phyloP scores from a whole-genome alignment of 345 rosid genomes.

The Combretum micranthum region DNA sequence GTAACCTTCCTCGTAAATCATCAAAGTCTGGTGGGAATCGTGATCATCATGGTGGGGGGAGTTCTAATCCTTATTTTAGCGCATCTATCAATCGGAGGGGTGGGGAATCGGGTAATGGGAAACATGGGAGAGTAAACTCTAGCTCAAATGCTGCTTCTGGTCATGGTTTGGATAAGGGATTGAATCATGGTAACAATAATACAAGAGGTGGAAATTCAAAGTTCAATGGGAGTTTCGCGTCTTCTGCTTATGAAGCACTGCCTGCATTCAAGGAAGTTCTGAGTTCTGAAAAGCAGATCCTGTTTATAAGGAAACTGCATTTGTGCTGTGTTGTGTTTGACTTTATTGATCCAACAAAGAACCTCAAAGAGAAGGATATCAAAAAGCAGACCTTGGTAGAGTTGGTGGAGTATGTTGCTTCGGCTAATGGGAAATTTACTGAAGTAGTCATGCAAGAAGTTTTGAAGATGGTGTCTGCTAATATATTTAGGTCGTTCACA shows the following conservation, averaged over 20 bases:
- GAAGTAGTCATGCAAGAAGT: conserved; percentile 16
- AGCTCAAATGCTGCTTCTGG: conserved; percentile 3
- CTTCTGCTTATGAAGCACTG: conserved; percentile 19
- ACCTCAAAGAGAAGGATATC: conserved; percentile 18
- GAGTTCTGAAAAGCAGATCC: conserved; percentile 15
- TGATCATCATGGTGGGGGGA: conserved; percentile 10
- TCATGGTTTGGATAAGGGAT: conserved; percentile 9
- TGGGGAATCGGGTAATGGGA: conserved; percentile 4
- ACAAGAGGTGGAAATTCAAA: conserved; percentile 6
- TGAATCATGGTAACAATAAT: conserved; percentile 10
- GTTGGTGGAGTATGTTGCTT: conserved; percentile 18
- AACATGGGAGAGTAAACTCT: conserved; percentile 1
- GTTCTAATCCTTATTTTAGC: conserved; percentile 6
- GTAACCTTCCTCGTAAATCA: conserved; percentile 19
- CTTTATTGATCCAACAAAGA: conserved; percentile 18
- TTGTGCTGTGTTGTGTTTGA: conserved; percentile 10
- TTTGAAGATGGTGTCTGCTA: conserved; percentile 14
- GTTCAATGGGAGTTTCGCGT: conserved; percentile 9
- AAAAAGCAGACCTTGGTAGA: conserved; percentile 17
- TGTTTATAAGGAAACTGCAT: conserved; percentile 18
- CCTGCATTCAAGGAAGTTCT: conserved; percentile 20
- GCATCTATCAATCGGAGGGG: conserved; percentile 8
- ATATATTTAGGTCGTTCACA: conserved; percentile 9
- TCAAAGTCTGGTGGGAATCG: conserved; percentile 12
- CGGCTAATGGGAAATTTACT: conserved; percentile 15